Conservation (phyloP, 768 basidiomycete genomes). For the Arthromyces matolae region DNA sequence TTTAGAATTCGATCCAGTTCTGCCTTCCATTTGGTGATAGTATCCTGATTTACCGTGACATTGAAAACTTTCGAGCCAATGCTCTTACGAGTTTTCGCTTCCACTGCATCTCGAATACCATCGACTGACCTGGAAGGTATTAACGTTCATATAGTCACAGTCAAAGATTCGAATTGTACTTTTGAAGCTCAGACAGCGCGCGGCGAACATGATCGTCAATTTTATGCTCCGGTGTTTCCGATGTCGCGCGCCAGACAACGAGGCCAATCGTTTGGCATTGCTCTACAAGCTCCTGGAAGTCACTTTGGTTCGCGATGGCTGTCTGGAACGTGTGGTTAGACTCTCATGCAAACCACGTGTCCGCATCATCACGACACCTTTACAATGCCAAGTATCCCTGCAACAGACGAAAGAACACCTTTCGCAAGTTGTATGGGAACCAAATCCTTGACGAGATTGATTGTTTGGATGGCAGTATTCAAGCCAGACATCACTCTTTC, state of each 20-base stretch:
- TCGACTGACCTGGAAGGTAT: not conserved
- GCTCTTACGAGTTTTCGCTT: not conserved
- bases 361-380: no score
- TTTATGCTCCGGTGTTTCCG: not conserved
- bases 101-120: not conserved
- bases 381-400: not conserved
- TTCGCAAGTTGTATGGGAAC: no score
- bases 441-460: no score
- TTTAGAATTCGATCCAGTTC: conserved; percentile 3
- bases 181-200: conserved; percentile 7
- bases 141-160: not conserved
- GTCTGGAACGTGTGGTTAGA: not conserved
- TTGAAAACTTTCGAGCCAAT: conserved; percentile 4
- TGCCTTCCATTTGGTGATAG: conserved; percentile 1
- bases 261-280: conserved; percentile 12
- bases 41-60: conserved; percentile 6
- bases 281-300: conserved; percentile 9
- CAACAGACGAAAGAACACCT: not conserved
- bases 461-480: no score
- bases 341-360: no score
- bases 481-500: no score
- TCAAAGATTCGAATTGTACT: not conserved
- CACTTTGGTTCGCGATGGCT: conserved; percentile 2
- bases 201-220: not conserved
- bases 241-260: conserved; percentile 9